Evolutionary conservation across 768 basidiomycete species (phyloP).

Genomic region (Trametes cubensis): DNA sequence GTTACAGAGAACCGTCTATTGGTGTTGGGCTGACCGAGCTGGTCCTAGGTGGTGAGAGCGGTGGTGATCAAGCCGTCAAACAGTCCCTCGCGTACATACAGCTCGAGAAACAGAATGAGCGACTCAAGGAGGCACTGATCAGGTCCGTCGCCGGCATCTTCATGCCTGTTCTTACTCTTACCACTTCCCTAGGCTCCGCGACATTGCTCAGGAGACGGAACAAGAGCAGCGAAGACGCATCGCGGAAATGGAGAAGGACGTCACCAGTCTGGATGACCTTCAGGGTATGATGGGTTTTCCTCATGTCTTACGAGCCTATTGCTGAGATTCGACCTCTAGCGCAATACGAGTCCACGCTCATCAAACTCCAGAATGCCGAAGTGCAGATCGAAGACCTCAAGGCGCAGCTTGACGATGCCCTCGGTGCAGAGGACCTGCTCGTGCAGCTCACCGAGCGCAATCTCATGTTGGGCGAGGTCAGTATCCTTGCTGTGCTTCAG

Average conservation of each 20-base stretch:
- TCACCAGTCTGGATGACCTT: slow-evolving; percentile 75
- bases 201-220: slow-evolving; percentile 86
- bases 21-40: neutral
- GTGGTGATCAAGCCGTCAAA: slow-evolving; percentile 45
- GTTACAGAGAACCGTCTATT: neutral
- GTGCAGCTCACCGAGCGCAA: slow-evolving; percentile 95
- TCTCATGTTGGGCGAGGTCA: slow-evolving; percentile 85
- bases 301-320: neutral
- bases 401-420: slow-evolving; percentile 89
- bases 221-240: slow-evolving; percentile 81
- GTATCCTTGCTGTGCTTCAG: slow-evolving; percentile 5
- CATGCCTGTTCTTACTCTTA: neutral
- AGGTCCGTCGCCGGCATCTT: slow-evolving; percentile 50
- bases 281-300: slow-evolving; percentile 52
- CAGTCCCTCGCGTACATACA: slow-evolving; percentile 74
- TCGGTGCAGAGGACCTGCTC: slow-evolving; percentile 95
- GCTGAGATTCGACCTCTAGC: slow-evolving; percentile 43
- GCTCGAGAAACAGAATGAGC: slow-evolving; percentile 94
- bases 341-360: slow-evolving; percentile 76
- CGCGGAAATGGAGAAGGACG: slow-evolving; percentile 87
- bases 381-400: slow-evolving; percentile 93
- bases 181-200: slow-evolving; percentile 63
- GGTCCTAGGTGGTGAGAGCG: slow-evolving; percentile 30
- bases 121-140: slow-evolving; percentile 92
- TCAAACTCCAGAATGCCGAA: slow-evolving; percentile 87